Evolutionary conservation across 2,329 filamentous ascomycete genomes (phyloP).

Genomic region (Clarireedia homoeocarpa): DNA sequence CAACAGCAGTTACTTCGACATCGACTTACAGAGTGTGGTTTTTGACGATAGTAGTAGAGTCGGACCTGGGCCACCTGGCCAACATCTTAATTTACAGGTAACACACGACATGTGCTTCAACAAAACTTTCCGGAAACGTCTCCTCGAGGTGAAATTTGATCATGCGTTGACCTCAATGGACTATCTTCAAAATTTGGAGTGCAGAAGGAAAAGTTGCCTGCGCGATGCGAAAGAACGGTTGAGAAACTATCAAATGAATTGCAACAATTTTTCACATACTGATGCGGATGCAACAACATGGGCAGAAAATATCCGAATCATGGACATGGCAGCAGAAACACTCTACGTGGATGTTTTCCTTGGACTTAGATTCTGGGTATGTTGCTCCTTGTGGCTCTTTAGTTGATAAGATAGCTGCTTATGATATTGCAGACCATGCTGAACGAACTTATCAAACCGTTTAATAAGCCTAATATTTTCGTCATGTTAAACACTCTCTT

Average conservation of each 20-base stretch:
- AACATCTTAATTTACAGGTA: no score
- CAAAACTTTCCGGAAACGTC: conserved; percentile 15
- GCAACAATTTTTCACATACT: conserved; percentile 15
- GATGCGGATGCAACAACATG: conserved; percentile 18
- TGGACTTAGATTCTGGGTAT: conserved; percentile 25
- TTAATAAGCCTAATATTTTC: conserved; percentile 19
- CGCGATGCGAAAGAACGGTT: conserved; percentile 18
- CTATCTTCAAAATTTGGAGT: conserved; percentile 24
- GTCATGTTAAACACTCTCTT: conserved; percentile 28
- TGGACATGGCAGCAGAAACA: conserved; percentile 17
- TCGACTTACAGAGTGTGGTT: conserved; percentile 2
- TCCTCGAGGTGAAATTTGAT: conserved; percentile 17
- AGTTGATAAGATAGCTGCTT: background rate
- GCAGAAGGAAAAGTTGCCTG: conserved; percentile 14
- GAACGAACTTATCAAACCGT: conserved; percentile 16
- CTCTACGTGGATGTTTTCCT: conserved; percentile 20
- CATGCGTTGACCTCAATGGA: conserved; percentile 22
- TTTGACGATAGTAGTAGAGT: background rate
- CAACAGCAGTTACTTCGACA: conserved; percentile 15
- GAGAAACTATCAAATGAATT: conserved; percentile 18
- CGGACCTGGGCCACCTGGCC: no score
- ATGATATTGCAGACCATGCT: conserved; percentile 20
- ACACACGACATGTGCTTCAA: conserved; percentile 16
- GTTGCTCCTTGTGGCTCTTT: background rate
- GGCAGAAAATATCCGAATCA: conserved; percentile 19